Base-by-base conservation (phyloP, 148 eudicot genomes). In the Arbutus unedo region DNA sequence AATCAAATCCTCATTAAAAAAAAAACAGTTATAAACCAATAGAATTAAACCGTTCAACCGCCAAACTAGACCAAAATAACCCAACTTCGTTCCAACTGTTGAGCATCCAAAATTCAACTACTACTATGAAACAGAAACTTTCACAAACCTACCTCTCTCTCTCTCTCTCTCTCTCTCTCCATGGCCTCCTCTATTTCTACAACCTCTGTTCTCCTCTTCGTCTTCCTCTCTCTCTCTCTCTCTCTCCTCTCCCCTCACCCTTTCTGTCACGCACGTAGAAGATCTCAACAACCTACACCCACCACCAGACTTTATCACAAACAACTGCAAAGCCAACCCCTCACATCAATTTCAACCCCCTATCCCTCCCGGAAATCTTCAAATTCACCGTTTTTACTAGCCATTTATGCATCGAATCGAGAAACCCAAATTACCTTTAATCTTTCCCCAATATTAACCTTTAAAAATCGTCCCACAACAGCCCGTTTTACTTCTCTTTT, bases 401-500 rank as follows among this genome's bases (percentile, higher is more conserved):
- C 85, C 89, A 87, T 64, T 64, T 87, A 13, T 87, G 89, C 67
- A 83, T 73, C 71, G 59, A 71, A 54, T 87, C 89, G 3, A 83
- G 62, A 6, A 87, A 87, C 45, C 85, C 87, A 0, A 77, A 87
- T 68, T 87, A 87, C 62, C 31, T 82, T 18, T 86, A 85, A 15
- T 55, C 79, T 6, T 87, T 87, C 38, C 87, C 86, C 0, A 66
- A 81, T 13, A 87, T 85, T 8, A 72, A 87, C 67, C 87, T 87
- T 16, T 16, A 66, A 43, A 54, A 64, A 79, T 68, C 85, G 70
- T 6, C 89, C 89, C 9, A 77, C 81, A 53, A 60, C 83, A 4
- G 82, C 87, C 43, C 87, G 1, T 86, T 87, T 21, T 87, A 87
- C 76, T 57, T 87, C 14, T 87, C 89, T 54, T 87, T 87, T 77